Conservation (phyloP, 225 moss, liverwort and hornwort species). For the Rhytidiadelphus loreus region DNA sequence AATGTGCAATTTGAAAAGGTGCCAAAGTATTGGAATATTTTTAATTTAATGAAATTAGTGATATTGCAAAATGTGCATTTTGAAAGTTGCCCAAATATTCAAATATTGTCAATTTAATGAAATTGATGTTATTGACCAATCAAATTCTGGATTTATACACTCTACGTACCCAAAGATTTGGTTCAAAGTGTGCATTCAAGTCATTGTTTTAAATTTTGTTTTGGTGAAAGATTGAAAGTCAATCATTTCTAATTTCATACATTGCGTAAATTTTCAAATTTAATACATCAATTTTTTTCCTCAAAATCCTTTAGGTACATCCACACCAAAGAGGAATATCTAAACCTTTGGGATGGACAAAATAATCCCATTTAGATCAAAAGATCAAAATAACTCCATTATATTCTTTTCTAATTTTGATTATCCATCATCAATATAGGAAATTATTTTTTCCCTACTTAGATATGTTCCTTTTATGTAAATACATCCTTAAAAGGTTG, state of each 20-base stretch:
- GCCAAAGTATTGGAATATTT: too few species aligned
- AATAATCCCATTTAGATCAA: not conserved
- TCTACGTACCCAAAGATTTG: fast-evolving
- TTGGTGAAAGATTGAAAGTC: not conserved
- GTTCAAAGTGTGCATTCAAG: not conserved
- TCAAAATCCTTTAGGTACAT: not conserved
- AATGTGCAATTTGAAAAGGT: too few species aligned
- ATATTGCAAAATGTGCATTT: too few species aligned
- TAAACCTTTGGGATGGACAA: not conserved
- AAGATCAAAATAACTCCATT: not conserved
- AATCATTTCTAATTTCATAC: not conserved
- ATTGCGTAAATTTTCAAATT: not conserved
- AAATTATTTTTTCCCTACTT: not conserved
- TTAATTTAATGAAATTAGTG: too few species aligned
- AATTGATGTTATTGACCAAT: not conserved
- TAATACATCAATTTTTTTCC: not conserved
- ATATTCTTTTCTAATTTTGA: not conserved
- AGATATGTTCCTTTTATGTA: fast-evolving
- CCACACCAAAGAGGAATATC: not conserved
- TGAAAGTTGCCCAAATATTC: not conserved
- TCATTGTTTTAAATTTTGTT: not conserved
- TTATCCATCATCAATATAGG: not conserved
- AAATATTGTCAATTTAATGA: not conserved
- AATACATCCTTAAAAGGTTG: not conserved
- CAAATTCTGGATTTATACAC: not conserved